Conservation (phyloP, 2,329 filamentous ascomycete genomes). For the Zalaria sp. region DNA sequence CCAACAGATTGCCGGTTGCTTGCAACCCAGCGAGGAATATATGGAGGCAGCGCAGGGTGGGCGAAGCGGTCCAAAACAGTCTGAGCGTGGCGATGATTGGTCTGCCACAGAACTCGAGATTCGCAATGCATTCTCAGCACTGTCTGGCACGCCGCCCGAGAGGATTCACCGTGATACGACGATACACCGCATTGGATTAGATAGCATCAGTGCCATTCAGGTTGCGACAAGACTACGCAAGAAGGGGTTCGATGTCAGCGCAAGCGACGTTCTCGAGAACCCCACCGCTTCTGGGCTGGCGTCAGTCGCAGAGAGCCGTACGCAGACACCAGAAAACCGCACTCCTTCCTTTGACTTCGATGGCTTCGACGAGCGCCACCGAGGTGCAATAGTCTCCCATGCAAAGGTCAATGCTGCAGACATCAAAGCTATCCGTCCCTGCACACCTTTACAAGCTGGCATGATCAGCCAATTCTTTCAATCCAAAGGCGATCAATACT, state of each 20-base stretch:
- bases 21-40: conserved; percentile 1
- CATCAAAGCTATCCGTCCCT: conserved; percentile 54
- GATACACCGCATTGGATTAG: conserved; percentile 77
- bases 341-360: conserved; percentile 30
- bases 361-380: conserved; percentile 34
- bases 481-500: conserved; percentile 54
- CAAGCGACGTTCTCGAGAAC: conserved; percentile 58
- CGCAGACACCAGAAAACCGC: background rate
- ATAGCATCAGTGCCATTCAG: conserved; percentile 78
- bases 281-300: conserved; percentile 21
- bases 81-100: conserved; percentile 25
- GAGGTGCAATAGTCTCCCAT: conserved; percentile 16
- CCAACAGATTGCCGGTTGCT: conserved; percentile 4
- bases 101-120: conserved; percentile 37
- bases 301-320: conserved; percentile 8
- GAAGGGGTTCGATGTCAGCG: conserved; percentile 43
- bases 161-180: conserved; percentile 49
- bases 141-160: conserved; percentile 38
- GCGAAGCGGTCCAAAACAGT: background rate
- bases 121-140: conserved; percentile 40
- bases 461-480: conserved; percentile 64
- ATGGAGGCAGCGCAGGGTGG: background rate
- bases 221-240: conserved; percentile 54
- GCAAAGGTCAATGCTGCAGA: conserved; percentile 16
- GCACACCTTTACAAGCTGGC: conserved; percentile 64